phyloP scores from a whole-genome alignment of 208 protist species.

The Leishmania amazonensis region DNA sequence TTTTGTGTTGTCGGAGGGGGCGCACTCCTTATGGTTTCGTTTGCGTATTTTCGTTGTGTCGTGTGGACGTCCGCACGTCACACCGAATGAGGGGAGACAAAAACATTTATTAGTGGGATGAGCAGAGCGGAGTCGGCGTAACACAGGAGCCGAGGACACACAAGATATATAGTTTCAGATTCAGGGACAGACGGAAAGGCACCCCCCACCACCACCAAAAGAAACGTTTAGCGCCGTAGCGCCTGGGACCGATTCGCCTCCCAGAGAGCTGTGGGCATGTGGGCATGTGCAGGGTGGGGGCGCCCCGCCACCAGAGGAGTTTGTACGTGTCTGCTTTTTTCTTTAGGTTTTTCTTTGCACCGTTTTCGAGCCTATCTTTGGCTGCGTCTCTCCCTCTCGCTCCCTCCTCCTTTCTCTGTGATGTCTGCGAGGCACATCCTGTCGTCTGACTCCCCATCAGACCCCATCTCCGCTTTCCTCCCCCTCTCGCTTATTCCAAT shows the following conservation, averaged over 20 bases:
- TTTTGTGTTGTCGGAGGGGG: neutral
- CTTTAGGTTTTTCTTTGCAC: neutral
- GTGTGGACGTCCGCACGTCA: neutral
- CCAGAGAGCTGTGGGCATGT: neutral
- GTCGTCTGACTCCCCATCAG: neutral
- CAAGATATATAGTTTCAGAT: too few relatives aligned
- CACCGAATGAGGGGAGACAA: neutral
- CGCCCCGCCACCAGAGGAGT: neutral
- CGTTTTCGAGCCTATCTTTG: neutral
- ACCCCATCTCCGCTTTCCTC: neutral
- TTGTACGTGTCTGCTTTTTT: neutral
- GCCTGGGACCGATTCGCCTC: neutral
- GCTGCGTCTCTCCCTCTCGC: neutral
- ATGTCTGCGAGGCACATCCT: neutral
- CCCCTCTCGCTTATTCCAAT: neutral
- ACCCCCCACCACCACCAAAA: too few relatives aligned
- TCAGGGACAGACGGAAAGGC: too few relatives aligned
- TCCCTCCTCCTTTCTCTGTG: neutral
- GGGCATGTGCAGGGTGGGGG: neutral
- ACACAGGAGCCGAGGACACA: neutral
- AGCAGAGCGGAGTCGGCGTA: neutral
- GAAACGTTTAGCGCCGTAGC: neutral
- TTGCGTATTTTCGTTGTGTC: neutral
- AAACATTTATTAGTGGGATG: neutral
- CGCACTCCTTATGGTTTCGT: neutral